Percentiles rank a stretch among this genome's conserved stretches.
These are phyloP conservation scores for Curvularia sp. DNA, from an alignment of 2,329 filamentous ascomycete species.

Conservation along the genomic window DNA sequence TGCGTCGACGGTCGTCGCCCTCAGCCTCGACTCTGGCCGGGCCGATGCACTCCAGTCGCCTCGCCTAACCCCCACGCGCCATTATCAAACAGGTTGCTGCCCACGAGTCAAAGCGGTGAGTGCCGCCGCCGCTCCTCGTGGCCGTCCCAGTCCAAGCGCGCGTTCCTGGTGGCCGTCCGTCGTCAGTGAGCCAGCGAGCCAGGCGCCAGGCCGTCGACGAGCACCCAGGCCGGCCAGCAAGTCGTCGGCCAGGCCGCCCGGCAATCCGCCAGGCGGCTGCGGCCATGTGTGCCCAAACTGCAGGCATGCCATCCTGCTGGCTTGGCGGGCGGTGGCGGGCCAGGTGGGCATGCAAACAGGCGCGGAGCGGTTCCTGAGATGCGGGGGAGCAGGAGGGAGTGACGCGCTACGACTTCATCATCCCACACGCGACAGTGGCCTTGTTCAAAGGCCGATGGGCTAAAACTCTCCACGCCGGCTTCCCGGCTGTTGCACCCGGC, in stretches of 20 bases:
- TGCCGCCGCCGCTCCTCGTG: background rate
- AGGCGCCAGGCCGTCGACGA: background rate
- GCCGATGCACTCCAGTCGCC: constrained; percentile 18
- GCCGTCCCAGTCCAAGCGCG: background rate
- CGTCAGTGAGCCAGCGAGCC: background rate
- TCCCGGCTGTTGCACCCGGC: constrained; percentile 28
- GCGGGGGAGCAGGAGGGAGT: constrained; percentile 41
- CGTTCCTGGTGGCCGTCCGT: background rate
- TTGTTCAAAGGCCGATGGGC: constrained; percentile 45
- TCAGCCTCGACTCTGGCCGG: constrained; percentile 21
- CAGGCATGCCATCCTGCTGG: background rate
- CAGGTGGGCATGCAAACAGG: constrained; percentile 15
- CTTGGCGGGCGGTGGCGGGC: constrained; percentile 10
- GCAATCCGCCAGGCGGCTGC: background rate
- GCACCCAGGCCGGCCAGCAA: no score
- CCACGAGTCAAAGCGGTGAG: constrained; percentile 16
- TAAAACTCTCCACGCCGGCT: constrained; percentile 21
- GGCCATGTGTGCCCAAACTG: background rate
- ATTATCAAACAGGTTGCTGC: constrained; percentile 42
- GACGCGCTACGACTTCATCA: constrained; percentile 33
- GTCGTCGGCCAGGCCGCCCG: no score
- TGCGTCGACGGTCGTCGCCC: constrained; percentile 10
- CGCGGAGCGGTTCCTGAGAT: constrained; percentile 33
- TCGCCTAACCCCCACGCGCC: constrained; percentile 46
- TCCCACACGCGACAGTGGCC: constrained; percentile 40